Evolutionary conservation across 2,329 filamentous ascomycete species (phyloP), one percentile per base, ranked within the genome.

Genomic region (Furcasterigmium furcatum): DNA sequence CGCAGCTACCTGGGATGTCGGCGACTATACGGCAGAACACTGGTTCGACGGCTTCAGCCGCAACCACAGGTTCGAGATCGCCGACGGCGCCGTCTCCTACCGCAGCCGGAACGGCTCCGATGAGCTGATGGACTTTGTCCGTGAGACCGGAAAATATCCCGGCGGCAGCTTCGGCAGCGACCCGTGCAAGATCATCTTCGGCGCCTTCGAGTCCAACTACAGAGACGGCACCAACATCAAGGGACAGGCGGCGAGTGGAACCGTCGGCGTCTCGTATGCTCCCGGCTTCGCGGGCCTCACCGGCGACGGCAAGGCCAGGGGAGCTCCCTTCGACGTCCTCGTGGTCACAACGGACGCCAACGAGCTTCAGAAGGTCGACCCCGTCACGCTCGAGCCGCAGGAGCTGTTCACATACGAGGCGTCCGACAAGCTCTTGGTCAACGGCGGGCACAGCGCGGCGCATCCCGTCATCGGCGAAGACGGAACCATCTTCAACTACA

Each of bases 11-110:
- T 52, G 50, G 50, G 50, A 52, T 20, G 41, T 49, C 1, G 46
- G 43, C 25, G 46, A 52, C 44, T 52, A 38, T 27, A 51, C 48
- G 4, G 48, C 48, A 8, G 50, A 52, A 18, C 29, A 32, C 29
- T 32, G 29, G 29, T 32, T 32, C 29, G 29, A 32, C 29, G 29
- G 29, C 29, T 32, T 32, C 29, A 32, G 29, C 29, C 29, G 29
- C 10, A 32, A 32, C 29, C 29, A 32, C 29, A 32, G 29, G n/a
- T 32, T 32, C 29, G 29, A 32, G n/a, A 32, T 32, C 29, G 29
- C 29, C 29, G n/a, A 32, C n/a, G 29, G 29, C 29, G 29, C 10
- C 29, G 48, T 52, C 14, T 39, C 41, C 8, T 51, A 52, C 38
- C 29, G 39, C 41, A 52, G 49, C 25, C 50, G 50, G 4, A 51